A percentile compares a stretch with the other conserved stretches of the same genome.
These are phyloP conservation scores for Hypoxylon lienhwacheense DNA, from an alignment of 495 filamentous ascomycete genomes.

Conservation along the genomic window DNA sequence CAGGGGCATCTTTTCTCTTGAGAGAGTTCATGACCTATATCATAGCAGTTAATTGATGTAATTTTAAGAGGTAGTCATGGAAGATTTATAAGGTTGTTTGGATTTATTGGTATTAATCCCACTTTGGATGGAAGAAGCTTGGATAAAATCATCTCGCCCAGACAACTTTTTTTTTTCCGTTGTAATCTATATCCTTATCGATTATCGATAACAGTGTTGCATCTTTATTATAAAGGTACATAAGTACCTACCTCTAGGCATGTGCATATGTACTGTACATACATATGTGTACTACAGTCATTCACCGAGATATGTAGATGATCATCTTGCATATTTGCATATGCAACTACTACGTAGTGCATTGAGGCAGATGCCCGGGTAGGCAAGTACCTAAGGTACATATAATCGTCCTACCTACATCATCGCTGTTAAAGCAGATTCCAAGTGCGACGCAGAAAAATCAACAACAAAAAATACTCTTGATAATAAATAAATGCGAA, in stretches of 20 bases:
- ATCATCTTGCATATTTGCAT: too few species aligned
- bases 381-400: too few species aligned
- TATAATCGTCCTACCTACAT: too few species aligned
- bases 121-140: conserved; percentile 14
- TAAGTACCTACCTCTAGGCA: too few species aligned
- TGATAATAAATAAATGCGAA: conserved; percentile 4
- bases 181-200: conserved; percentile 10
- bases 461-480: conserved; percentile 9
- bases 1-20: conserved; percentile 53
- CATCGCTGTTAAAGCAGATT: neutral
- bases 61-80: neutral
- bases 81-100: neutral
- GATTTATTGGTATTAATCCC: conserved; percentile 8
- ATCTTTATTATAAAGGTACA: too few species aligned
- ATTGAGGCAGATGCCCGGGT: too few species aligned
- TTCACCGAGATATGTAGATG: too few species aligned
- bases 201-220: conserved; percentile 35
- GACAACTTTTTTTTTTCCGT: conserved; percentile 32
- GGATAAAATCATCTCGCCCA: conserved; percentile 3
- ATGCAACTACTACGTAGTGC: too few species aligned
- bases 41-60: conserved; percentile 5
- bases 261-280: too few species aligned
- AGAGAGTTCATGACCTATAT: conserved; percentile 46
- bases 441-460: neutral
- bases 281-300: too few species aligned